Base-by-base conservation (phyloP, 2,329 filamentous ascomycete genomes). In the Ascochyta viciae-villosae region DNA sequence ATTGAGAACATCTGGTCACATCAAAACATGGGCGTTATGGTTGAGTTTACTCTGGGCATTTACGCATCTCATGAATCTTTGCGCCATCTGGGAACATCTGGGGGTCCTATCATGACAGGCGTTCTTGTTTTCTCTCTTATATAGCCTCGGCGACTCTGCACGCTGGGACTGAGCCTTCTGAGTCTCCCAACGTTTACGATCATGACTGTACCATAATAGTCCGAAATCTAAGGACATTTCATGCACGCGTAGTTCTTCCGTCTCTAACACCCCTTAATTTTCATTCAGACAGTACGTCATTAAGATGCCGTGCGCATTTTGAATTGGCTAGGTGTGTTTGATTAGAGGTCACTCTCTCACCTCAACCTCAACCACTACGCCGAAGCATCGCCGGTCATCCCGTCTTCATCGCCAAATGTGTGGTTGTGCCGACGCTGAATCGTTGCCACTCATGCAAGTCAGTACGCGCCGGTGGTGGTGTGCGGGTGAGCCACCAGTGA, bases 161-260 rank as follows among this genome's bases (percentile, higher is more conserved):
- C 26, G 53, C 50, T 33, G 31, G 31, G 26, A 27, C 13, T 19
- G 13, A 40, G 35, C 22, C 9, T 4, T 4, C n/a, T 19, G 42
- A 13, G 26, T 40, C 29, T 31, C 23, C 34, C 26, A 47, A 35
- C 26, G 13, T 43, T 43, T 45, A 62, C 29, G 59, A 59, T 44
- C 35, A 59, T 37, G 52, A 57, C 16, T 62, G 56, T 59, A 54
- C 24, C 15, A 46, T 56, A 56, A 50, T 41, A 45, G 12, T 31
- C n/a, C 31, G 19, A 37, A 46, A 10, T 29, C 12, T 7, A 24
- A 34, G 40, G 26, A 43, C 6, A 15, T 31, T 6, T 10, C 12
- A 42, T n/a, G 13, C 10, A 3, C 15, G 7, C 13, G 7, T 22
- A 26, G 33, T 10, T 42, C 7, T 42, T n/a, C 22, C 2, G 26